A percentile compares a stretch with the other conserved stretches of the same genome.
phyloP scores from a whole-genome alignment of 176 grass and related monocot species.

The Thalia dealbata region DNA sequence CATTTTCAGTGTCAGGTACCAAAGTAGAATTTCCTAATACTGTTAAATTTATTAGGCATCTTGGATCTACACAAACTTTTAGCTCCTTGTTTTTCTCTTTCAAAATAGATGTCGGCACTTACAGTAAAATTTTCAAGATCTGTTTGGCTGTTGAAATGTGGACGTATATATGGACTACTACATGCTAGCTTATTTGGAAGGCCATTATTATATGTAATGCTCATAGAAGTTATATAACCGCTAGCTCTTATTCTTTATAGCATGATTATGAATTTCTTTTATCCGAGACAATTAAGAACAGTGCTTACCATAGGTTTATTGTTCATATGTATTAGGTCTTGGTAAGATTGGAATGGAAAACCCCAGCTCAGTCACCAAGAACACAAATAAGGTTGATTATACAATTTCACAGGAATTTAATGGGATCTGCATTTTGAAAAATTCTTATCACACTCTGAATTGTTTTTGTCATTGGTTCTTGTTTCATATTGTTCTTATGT shows the following conservation, averaged over 20 bases:
- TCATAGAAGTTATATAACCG: background rate
- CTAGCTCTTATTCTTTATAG: background rate
- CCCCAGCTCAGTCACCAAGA: conserved; percentile 47
- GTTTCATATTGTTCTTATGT: background rate
- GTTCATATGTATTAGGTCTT: conserved; percentile 45
- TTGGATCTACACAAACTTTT: background rate
- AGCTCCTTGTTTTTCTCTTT: conserved; percentile 10
- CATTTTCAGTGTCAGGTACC: conserved; percentile 69
- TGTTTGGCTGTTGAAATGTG: background rate
- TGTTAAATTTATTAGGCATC: background rate
- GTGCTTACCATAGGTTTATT: background rate
- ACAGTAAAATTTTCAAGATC: no score
- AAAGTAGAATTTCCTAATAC: background rate
- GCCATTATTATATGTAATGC: background rate
- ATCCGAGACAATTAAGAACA: background rate
- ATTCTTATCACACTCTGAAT: background rate
- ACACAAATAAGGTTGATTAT: conserved; percentile 34
- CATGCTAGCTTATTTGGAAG: no score
- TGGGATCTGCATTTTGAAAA: background rate
- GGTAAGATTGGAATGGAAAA: conserved; percentile 65
- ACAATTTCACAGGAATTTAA: background rate
- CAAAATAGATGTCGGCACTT: background rate
- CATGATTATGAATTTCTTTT: background rate
- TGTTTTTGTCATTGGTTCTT: background rate
- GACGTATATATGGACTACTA: no score